Percentiles rank a stretch among this genome's conserved stretches.
Evolutionary conservation across 2,329 filamentous ascomycete genomes (phyloP).

Genomic region (Microcera coccophila): DNA sequence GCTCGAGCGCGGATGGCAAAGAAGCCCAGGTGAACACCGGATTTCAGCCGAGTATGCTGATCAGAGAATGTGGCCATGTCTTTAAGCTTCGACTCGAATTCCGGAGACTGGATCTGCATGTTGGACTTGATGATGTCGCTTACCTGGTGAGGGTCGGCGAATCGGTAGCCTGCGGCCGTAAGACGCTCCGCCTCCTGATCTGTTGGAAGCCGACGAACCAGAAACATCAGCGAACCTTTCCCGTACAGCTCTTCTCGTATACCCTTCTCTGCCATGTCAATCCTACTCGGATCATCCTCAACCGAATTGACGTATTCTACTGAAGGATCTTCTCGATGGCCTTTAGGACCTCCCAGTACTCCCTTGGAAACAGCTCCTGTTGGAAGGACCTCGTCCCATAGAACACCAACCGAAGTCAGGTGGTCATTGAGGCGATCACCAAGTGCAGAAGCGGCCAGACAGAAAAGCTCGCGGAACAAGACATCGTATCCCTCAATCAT

Average conservation of each 20-base stretch:
- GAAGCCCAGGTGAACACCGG: conserved; percentile 55
- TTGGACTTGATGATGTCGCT: conserved; percentile 63
- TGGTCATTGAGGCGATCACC: conserved; percentile 62
- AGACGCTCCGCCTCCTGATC: conserved; percentile 60
- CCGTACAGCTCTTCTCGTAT: conserved; percentile 45
- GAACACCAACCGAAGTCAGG: conserved; percentile 60
- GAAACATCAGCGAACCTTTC: conserved; percentile 75
- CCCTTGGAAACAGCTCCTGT: conserved; percentile 48
- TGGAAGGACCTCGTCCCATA: conserved; percentile 72
- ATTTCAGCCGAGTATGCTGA: conserved; percentile 43
- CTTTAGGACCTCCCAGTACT: conserved; percentile 14
- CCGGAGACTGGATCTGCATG: conserved; percentile 66
- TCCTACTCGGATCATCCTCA: conserved; percentile 23
- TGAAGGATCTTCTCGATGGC: conserved; percentile 9
- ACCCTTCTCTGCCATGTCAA: conserved; percentile 42
- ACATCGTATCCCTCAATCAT: conserved; percentile 67
- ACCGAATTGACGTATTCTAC: conserved; percentile 9
- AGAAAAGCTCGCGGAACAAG: conserved; percentile 80
- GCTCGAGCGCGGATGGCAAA: conserved; percentile 54
- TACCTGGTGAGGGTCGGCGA: conserved; percentile 67
- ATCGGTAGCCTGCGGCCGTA: conserved; percentile 71
- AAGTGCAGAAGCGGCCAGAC: conserved; percentile 70
- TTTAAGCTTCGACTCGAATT: conserved; percentile 58
- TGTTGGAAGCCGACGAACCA: conserved; percentile 61
- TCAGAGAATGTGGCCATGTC: conserved; percentile 60